phyloP scores from a whole-genome alignment of 805 yeast species.

The Kodamaea laetipori region DNA sequence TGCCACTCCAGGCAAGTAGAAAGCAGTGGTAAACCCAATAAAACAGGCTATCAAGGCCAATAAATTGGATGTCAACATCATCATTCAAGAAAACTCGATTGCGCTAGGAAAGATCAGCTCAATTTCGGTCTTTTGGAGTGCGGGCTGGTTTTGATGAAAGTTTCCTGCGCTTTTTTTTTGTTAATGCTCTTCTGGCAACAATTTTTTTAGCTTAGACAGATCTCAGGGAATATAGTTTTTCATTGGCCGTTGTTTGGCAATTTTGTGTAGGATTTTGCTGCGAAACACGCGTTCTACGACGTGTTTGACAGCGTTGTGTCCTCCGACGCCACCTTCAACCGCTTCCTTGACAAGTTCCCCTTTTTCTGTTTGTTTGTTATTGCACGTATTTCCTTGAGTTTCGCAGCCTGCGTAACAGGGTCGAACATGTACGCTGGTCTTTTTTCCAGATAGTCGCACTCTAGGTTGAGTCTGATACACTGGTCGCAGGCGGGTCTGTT shows the following conservation, averaged over 20 bases:
- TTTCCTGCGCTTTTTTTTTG: no score
- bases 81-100: not conserved
- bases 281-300: no score
- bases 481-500: slow-evolving; percentile 61
- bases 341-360: slow-evolving; percentile 19
- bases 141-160: not conserved
- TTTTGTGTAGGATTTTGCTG: not conserved
- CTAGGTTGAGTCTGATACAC: slow-evolving; percentile 56
- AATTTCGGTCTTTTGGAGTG: not conserved
- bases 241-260: no score
- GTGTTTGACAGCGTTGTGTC: no score
- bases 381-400: slow-evolving; percentile 52
- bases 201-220: no score
- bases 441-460: slow-evolving; percentile 54
- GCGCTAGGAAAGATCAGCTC: not conserved
- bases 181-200: no score
- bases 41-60: slow-evolving; percentile 10
- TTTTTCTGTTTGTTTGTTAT: slow-evolving; percentile 36
- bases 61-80: slow-evolving; percentile 2
- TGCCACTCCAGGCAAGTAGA: slow-evolving; percentile 94
- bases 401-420: slow-evolving; percentile 41
- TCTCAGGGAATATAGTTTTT: no score
- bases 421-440: slow-evolving; percentile 60
- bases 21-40: slow-evolving; percentile 42
- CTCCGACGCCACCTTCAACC: not conserved